phyloP scores from a whole-genome alignment of 352 stramenopile species.

The Phytophthora pseudosyringae region DNA sequence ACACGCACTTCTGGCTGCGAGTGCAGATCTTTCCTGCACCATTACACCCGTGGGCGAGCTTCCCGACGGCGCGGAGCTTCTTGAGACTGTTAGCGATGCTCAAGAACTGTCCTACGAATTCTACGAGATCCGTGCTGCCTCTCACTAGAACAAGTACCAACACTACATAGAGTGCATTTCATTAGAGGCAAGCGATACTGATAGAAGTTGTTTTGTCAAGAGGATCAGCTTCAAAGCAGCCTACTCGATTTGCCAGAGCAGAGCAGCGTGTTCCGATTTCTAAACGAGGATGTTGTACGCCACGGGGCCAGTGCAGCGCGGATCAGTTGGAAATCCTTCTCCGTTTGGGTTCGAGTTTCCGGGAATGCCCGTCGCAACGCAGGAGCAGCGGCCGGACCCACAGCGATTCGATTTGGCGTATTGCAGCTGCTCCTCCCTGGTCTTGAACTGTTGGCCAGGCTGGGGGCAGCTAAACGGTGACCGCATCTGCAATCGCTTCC shows the following conservation, averaged over 20 bases:
- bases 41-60: conserved; percentile 76
- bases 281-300: conserved; percentile 72
- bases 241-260: neutral
- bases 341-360: conserved; percentile 81
- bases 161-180: conserved; percentile 1
- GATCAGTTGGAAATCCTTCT: conserved; percentile 73
- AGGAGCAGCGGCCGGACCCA: conserved; percentile 75
- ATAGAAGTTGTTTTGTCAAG: neutral
- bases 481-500: conserved; percentile 68
- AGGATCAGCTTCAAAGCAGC: too few relatives aligned
- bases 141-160: conserved; percentile 18
- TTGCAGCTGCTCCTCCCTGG: conserved; percentile 67
- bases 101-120: conserved; percentile 88
- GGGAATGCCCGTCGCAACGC: conserved; percentile 54
- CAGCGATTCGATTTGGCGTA: conserved; percentile 73
- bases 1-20: conserved; percentile 63
- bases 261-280: neutral
- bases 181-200: neutral
- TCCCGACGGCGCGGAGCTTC: conserved; percentile 59
- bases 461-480: conserved; percentile 73
- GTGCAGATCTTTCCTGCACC: conserved; percentile 63
- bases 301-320: conserved; percentile 64
- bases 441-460: conserved; percentile 58
- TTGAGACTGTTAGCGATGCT: conserved; percentile 79
- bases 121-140: conserved; percentile 74